Base-by-base conservation (phyloP, 2,329 filamentous ascomycete species). In the Fusarium camptoceras region DNA sequence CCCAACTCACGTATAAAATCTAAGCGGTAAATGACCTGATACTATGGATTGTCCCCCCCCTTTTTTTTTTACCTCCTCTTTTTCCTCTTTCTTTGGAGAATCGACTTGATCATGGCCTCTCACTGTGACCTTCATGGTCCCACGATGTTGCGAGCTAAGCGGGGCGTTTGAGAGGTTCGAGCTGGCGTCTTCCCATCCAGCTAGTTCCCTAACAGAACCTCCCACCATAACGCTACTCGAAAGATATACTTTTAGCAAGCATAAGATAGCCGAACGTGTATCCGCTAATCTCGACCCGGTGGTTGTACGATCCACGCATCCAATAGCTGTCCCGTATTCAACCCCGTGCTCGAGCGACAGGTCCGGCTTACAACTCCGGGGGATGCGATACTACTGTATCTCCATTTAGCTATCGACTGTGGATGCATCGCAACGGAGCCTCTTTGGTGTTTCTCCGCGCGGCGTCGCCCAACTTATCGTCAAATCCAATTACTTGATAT, bases 341-440 rank as follows among this genome's bases (percentile, higher is more conserved):
- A 70, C 77, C 78, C 74, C 78, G 78, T 79, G 78, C 75, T 68
- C 70, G 62, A 76, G 72, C 71, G 76, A 79, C 75, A 78, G 76
- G 47, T 66, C 66, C 68, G 69, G 65, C 59, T 71, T 61, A 56
- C 58, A 54, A 48, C 50, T 30, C 67, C 55, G 46, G 46, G 48
- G 27, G 18, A 31, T 20, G 24, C 24, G n/a, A 53, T 42, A 25
- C 49, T 53, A 42, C 49, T 53, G 41, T 55, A 46, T 51, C 47
- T 67, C 66, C 55, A 67, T 55, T 66, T 48, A 55, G 42, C 43
- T 68, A 60, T 59, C 30, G 53, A 59, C 37, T 55, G 42, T 64
- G 42, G 49, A 42, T 54, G 54, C 62, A 54, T 54, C 39, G 28
- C 53, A 56, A 71, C 42, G 53, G 64, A 42, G 56, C 47, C 64